A percentile compares a stretch with the other conserved stretches of the same genome.
Evolutionary conservation across 495 filamentous ascomycete genomes (phyloP).

Genomic region (Xylaria palmicola): DNA sequence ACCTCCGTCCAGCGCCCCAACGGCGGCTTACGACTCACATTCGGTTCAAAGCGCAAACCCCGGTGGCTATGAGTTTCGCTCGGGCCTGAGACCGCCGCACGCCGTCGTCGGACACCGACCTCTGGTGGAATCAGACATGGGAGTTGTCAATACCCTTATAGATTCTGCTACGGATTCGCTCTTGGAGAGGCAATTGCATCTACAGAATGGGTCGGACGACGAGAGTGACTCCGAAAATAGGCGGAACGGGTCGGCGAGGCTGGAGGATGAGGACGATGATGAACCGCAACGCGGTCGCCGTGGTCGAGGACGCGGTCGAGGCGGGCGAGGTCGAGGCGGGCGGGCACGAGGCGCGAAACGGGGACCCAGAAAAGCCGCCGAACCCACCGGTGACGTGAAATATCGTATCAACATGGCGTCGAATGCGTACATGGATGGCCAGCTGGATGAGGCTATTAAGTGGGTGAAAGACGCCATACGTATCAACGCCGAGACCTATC

Average conservation of each 20-base stretch:
- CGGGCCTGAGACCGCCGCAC: too few species aligned
- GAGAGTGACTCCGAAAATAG: slow-evolving; percentile 15
- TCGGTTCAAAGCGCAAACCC: background rate
- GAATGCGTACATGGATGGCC: slow-evolving; percentile 63
- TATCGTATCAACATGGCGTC: slow-evolving; percentile 67
- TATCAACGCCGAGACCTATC: slow-evolving; percentile 79
- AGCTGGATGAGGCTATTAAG: slow-evolving; percentile 63
- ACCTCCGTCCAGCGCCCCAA: background rate
- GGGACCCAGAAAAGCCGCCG: slow-evolving; percentile 69
- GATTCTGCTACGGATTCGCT: slow-evolving; percentile 14
- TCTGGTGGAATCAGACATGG: background rate
- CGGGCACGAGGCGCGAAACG: slow-evolving; percentile 33
- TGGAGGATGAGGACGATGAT: background rate
- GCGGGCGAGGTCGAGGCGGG: slow-evolving; percentile 18
- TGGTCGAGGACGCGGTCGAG: slow-evolving; percentile 5
- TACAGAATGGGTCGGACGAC: slow-evolving; percentile 6
- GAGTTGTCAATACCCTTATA: background rate
- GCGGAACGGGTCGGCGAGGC: background rate
- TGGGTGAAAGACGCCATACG: slow-evolving; percentile 68
- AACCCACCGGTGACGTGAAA: slow-evolving; percentile 74
- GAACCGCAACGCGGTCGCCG: slow-evolving; percentile 14
- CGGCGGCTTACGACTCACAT: background rate
- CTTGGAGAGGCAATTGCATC: slow-evolving; percentile 8
- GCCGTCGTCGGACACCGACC: background rate
- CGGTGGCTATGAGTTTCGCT: background rate